These are phyloP conservation scores for Malus hybrid DNA, from an alignment of 331 rosid genomes.

Conservation along the genomic window DNA sequence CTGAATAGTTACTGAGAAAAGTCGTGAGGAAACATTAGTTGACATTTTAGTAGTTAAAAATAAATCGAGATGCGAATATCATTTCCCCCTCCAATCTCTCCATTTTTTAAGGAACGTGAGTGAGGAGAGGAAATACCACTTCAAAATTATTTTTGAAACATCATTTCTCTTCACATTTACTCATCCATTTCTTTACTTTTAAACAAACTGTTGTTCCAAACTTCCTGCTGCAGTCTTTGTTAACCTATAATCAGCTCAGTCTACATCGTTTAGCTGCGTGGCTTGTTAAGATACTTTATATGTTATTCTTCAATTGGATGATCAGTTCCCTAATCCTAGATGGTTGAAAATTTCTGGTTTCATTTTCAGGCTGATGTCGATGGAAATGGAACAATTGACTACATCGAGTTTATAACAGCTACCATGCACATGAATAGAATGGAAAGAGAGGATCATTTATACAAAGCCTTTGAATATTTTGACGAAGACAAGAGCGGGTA, in stretches of 20 bases:
- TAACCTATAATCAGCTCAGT: neutral
- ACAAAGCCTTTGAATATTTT: constrained; percentile 83
- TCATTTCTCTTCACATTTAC: neutral
- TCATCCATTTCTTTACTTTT: neutral
- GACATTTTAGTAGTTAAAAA: neutral
- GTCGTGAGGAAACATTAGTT: neutral
- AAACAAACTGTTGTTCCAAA: neutral
- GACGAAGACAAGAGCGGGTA: constrained; percentile 93
- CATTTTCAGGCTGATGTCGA: constrained; percentile 88
- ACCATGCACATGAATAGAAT: constrained; percentile 95
- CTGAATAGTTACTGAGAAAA: neutral
- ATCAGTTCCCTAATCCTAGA: constrained; percentile 2
- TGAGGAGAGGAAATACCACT: neutral
- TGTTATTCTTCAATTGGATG: constrained; percentile 3
- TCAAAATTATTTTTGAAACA: neutral
- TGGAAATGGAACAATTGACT: constrained; percentile 90
- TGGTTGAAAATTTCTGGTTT: neutral
- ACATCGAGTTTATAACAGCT: constrained; percentile 88
- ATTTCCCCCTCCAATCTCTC: neutral
- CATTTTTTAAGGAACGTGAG: neutral
- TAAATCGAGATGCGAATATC: neutral
- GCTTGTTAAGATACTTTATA: neutral
- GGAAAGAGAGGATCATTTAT: constrained; percentile 92
- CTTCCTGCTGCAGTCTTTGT: neutral
- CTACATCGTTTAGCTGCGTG: neutral